A percentile compares a stretch with the other conserved stretches of the same genome.
Evolutionary conservation across 108 stramenopile species (phyloP).

Genomic region (Cyclotella choctawhatcheeana): DNA sequence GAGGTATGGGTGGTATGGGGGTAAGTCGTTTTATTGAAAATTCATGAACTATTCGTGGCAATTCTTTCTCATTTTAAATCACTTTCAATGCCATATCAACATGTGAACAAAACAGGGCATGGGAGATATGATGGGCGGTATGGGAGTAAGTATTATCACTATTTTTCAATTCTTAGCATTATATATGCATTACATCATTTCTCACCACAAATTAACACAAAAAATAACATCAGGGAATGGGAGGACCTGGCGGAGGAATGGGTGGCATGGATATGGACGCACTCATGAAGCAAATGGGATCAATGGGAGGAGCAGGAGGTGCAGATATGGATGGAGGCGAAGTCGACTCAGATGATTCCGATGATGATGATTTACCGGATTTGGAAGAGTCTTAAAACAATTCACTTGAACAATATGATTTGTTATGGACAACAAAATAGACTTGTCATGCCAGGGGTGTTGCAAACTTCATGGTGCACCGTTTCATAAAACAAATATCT

Average conservation of each 20-base stretch:
- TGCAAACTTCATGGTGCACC: too few relatives aligned
- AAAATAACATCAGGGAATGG: constrained; percentile 40
- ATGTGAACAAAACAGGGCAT: too few relatives aligned
- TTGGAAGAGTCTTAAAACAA: constrained; percentile 57
- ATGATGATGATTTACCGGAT: constrained; percentile 82
- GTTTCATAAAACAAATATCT: too few relatives aligned
- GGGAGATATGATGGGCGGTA: constrained; percentile 70
- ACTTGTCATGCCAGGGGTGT: too few relatives aligned
- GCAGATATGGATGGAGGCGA: constrained; percentile 49
- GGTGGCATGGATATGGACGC: constrained; percentile 77
- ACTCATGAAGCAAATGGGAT: constrained; percentile 74
- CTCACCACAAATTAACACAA: not conserved
- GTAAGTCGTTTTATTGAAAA: too few relatives aligned
- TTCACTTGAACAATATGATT: too few relatives aligned
- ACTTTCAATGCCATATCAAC: too few relatives aligned
- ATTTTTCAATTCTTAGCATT: not conserved
- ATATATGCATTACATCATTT: not conserved
- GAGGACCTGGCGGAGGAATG: constrained; percentile 58
- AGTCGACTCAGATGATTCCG: constrained; percentile 67
- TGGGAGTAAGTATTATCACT: constrained; percentile 38
- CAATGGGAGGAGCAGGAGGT: constrained; percentile 61
- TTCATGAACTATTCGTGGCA: too few relatives aligned
- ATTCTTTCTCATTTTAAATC: too few relatives aligned
- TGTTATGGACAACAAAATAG: too few relatives aligned
- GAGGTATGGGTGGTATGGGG: too few relatives aligned